Evolutionary conservation across 78 protist species (phyloP).

Genomic region (Dictyostelium intermedium): DNA sequence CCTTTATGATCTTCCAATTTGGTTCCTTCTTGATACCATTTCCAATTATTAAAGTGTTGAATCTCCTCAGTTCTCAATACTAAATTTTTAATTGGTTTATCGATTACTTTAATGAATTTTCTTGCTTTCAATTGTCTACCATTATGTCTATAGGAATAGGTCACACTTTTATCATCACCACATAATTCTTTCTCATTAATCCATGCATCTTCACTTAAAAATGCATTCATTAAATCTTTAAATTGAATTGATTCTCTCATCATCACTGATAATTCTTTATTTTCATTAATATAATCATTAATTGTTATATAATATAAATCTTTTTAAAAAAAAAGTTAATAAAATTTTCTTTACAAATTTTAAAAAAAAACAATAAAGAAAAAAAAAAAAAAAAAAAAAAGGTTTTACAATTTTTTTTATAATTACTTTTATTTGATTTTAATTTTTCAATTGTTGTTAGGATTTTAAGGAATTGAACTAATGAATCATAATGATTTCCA

Average conservation of each 20-base stretch:
- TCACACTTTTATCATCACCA: background rate
- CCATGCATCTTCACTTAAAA: slow-evolving; percentile 39
- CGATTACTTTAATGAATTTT: slow-evolving; percentile 38
- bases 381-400: no score
- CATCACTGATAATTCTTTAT: background rate
- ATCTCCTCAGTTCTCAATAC: slow-evolving; percentile 11
- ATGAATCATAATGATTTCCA: background rate
- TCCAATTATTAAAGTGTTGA: slow-evolving; percentile 33
- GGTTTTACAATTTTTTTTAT: background rate
- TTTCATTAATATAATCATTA: background rate
- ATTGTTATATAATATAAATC: slow-evolving; percentile 8
- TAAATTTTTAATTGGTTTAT: slow-evolving; percentile 19
- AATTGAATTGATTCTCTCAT: slow-evolving; percentile 26
- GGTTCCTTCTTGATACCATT: slow-evolving; percentile 58
- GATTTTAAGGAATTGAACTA: background rate
- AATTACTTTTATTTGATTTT: background rate
- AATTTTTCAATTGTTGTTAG: background rate
- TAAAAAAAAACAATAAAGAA: no score
- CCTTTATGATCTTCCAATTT: background rate
- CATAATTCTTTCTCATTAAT: background rate
- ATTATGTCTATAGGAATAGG: slow-evolving; percentile 7
- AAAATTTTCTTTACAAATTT: no score
- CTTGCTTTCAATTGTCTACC: slow-evolving; percentile 52
- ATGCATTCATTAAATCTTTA: slow-evolving; percentile 42
- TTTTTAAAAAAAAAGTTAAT: background rate